These are phyloP conservation scores for Carex myosuroides DNA, from an alignment of 176 grass and related monocot genomes.

Conservation along the genomic window DNA sequence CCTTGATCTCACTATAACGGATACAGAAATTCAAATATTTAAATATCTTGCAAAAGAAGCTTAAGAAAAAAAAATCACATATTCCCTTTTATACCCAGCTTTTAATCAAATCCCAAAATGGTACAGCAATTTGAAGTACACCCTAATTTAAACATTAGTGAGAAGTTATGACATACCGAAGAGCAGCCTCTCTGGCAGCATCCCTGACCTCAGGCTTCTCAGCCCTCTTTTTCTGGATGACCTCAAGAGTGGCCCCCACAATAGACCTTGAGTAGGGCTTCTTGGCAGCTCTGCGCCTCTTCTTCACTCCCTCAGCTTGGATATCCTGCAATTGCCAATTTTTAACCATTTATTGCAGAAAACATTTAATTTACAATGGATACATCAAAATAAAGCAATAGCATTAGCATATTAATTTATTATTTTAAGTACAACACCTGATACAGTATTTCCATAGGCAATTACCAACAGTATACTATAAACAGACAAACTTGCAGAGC, in stretches of 20 bases:
- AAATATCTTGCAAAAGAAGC: background rate
- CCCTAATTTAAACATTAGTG: background rate
- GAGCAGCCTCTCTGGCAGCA: slow-evolving; percentile 86
- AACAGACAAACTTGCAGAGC: background rate
- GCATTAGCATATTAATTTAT: no score
- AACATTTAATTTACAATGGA: background rate
- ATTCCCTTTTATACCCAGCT: background rate
- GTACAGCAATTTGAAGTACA: background rate
- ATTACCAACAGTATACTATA: no score
- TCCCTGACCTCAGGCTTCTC: slow-evolving; percentile 93
- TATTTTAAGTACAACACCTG: no score
- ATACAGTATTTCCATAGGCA: no score
- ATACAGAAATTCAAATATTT: background rate
- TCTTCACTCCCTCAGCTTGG: slow-evolving; percentile 74
- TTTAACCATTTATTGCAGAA: background rate
- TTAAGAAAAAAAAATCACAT: background rate
- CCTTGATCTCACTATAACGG: slow-evolving; percentile 47
- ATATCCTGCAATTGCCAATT: slow-evolving; percentile 50
- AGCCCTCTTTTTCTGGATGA: slow-evolving; percentile 83
- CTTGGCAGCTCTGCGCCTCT: slow-evolving; percentile 73
- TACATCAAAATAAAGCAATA: no score
- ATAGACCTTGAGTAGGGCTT: slow-evolving; percentile 89
- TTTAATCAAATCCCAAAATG: background rate
- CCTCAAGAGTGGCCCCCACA: slow-evolving; percentile 80
- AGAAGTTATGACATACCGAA: slow-evolving; percentile 41